These are phyloP conservation scores for Phenoliferia sp. DNA, from an alignment of 1,284 basidiomycete genomes.

Conservation along the genomic window DNA sequence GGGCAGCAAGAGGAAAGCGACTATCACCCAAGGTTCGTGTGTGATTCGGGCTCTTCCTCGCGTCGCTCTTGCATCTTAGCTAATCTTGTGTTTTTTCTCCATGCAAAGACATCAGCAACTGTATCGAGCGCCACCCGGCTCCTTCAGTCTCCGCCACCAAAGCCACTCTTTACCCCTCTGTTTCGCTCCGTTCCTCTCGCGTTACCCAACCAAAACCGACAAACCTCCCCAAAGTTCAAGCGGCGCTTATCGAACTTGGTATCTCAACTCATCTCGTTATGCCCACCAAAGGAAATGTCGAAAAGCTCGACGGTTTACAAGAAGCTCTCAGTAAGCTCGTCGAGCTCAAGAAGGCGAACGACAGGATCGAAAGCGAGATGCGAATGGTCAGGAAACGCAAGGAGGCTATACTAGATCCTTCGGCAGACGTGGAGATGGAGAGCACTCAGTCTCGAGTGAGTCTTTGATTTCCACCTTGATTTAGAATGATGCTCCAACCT, in stretches of 20 bases:
- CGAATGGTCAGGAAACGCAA: conserved; percentile 62
- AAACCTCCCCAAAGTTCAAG: conserved; percentile 63
- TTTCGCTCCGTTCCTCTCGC: conserved; percentile 70
- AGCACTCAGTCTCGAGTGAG: conserved; percentile 18
- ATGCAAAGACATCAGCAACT: conserved; percentile 61
- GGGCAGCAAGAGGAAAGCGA: conserved; percentile 30
- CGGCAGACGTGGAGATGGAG: neutral
- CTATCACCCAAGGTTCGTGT: conserved; percentile 28
- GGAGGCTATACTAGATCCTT: conserved; percentile 41
- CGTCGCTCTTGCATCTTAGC: conserved; percentile 36
- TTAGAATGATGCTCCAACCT: neutral
- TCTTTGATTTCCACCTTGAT: neutral
- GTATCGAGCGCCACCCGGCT: conserved; percentile 66
- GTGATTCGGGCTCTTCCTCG: neutral
- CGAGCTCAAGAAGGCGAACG: conserved; percentile 81
- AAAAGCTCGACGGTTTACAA: conserved; percentile 65
- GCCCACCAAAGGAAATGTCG: conserved; percentile 76
- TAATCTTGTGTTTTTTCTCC: conserved; percentile 1
- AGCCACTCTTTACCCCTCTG: conserved; percentile 62
- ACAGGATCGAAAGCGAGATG: conserved; percentile 78
- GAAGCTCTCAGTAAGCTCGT: conserved; percentile 66
- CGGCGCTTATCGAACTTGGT: conserved; percentile 68
- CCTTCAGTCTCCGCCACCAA: conserved; percentile 59
- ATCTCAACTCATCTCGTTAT: conserved; percentile 76
- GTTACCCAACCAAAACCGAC: conserved; percentile 69